Evolutionary conservation across 495 filamentous ascomycete species (phyloP), one percentile per base, ranked within the genome.

Genomic region (Astrocystis sublimbata): DNA sequence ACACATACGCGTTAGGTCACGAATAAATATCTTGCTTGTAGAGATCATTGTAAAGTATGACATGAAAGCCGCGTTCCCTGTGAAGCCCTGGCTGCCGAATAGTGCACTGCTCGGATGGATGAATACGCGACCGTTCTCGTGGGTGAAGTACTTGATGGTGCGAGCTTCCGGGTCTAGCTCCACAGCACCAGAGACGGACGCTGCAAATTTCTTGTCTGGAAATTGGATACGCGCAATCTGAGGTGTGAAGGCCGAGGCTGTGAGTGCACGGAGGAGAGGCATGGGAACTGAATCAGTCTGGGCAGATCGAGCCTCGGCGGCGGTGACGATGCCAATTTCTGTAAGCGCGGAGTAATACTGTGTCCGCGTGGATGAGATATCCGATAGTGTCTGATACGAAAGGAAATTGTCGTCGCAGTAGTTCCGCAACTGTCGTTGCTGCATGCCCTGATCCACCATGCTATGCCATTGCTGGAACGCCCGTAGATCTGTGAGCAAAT

Each of bases 341-440:
- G 89, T 86, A 40, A 98, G 86, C 0, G 92, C 89, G 12, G 89
- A 86, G 65, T 93, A 80, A 75, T 93, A 96, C 76, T 98, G 96
- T 0, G 85, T 81, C 7, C 91, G 83, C 56, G 92, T 98, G 47
- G 91, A 88, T 4, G 89, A 81, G 66, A 98, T 96, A 69, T 98
- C 94, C 46, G 83, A 84, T 38, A 98, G 82, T 3, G 90, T 92
- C 43, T 92, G 85, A 70, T 86, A 82, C 21, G 87, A 91, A n/a
- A 98, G 83, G 77, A 90, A 96, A 68, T 96, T 93, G 10, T 86
- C 85, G n/a, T 84, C 85, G 74, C 94, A 97, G 86, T 91, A 98
- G 2, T 79, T 72, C 26, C 91, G 86, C 0, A 93, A 76, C 9
- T 86, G 81, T 13, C 87, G 80, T 55, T 88, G 83, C 9, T 82